Base-by-base conservation (phyloP, 2,329 filamentous ascomycete genomes). In the Fusarium tuaranense region DNA sequence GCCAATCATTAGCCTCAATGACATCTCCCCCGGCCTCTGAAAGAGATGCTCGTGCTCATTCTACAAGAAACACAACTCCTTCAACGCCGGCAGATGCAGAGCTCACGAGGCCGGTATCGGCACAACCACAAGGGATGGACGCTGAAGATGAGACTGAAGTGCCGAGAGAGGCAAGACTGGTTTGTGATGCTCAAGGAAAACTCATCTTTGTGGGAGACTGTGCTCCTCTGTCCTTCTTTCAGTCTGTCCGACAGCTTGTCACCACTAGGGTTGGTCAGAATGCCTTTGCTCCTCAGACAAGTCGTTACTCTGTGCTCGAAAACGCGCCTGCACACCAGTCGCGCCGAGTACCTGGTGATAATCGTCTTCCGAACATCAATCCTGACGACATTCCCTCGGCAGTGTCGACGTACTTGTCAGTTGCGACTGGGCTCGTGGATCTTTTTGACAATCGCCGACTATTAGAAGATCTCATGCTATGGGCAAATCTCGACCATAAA, bases 131-230 rank as follows among this genome's bases (percentile, higher is more conserved):
- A 46, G 61, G 58, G 10, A 63, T 73, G 60, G 73, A 75, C 12
- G 73, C 81, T 0, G 86, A 87, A n/a, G 88, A 89, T 41, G 87
- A 89, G 69, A 87, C 87, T 0, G 87, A 89, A 25, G 88, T 89
- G 5, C 88, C 87, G 3, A 83, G 87, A 1, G 88, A 90, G 68
- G 88, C 88, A 4, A 82, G 87, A 3, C 80, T 89, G 7, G 80
- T 89, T 0, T 85, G 85, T 48, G 88, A 90, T 70, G 84, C 86
- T 0, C 86, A 88, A 67, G 88, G 88, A 1, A 88, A 88, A 73
- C 78, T 89, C 25, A 87, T 88, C 34, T 90, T 90, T 76, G 87
- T 89, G 27, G 88, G 88, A 7, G 88, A 90, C 76, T 89, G 88
- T 72, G 88, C 88, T 6, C 88, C 88, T 1, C 79, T 90, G 22